Percentiles rank a stretch among this genome's conserved stretches.
Evolutionary conservation across 495 filamentous ascomycete genomes (phyloP).

Genomic region (Daldinia bambusicola): DNA sequence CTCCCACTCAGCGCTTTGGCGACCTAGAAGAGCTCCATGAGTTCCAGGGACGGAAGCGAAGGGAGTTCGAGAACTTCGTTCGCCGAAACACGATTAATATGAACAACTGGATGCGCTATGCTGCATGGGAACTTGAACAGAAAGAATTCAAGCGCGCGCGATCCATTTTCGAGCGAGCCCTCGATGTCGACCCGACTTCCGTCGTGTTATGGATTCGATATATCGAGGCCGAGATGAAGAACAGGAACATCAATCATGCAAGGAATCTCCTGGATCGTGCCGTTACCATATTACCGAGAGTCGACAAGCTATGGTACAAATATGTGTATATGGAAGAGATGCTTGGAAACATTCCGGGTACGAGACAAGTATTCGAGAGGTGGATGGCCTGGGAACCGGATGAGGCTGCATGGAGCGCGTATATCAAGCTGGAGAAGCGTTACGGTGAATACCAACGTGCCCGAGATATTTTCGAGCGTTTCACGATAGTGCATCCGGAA

Average conservation of each 20-base stretch:
- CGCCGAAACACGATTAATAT: constrained; percentile 93
- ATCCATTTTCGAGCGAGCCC: constrained; percentile 94
- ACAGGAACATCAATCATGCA: constrained; percentile 95
- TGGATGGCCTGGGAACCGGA: constrained; percentile 99
- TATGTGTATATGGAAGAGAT: constrained; percentile 99
- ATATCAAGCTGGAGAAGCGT: constrained; percentile 96
- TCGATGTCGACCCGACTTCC: constrained; percentile 88
- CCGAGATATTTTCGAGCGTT: constrained; percentile 85
- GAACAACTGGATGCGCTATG: constrained; percentile 99
- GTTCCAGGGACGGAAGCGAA: constrained; percentile 93
- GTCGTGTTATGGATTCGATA: constrained; percentile 89
- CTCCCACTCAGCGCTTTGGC: constrained; percentile 92
- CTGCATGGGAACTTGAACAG: constrained; percentile 96
- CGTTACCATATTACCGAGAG: constrained; percentile 87
- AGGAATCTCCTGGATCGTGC: constrained; percentile 94
- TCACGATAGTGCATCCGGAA: constrained; percentile 93
- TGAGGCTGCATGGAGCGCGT: constrained; percentile 92
- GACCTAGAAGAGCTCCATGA: constrained; percentile 98
- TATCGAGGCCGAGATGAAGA: constrained; percentile 96
- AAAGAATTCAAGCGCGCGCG: constrained; percentile 96
- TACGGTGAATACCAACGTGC: constrained; percentile 91
- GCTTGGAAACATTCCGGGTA: constrained; percentile 88
- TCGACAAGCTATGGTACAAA: constrained; percentile 98
- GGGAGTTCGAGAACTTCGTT: constrained; percentile 98
- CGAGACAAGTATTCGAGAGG: constrained; percentile 93